Conservation (phyloP, 2,329 filamentous ascomycete species). For the Penicillium sp. region DNA sequence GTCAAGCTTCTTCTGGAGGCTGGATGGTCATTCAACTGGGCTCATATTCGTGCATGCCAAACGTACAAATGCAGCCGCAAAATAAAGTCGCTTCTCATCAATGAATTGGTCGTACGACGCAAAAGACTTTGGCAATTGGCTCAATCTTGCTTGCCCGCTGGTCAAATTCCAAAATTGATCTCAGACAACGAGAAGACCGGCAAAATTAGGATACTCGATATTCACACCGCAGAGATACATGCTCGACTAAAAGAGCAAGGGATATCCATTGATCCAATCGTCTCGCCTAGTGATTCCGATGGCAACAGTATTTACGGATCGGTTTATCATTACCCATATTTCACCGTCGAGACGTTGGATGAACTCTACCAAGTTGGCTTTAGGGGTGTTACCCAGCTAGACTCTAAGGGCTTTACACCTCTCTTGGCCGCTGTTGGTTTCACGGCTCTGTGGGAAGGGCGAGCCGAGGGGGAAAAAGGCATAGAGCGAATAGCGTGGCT, state of each 20-base stretch:
- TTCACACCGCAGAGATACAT: neutral
- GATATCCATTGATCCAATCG: neutral
- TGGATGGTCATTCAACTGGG: neutral
- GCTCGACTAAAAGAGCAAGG: neutral
- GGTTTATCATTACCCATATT: neutral
- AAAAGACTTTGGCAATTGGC: neutral
- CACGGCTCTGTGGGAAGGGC: no score
- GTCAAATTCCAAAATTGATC: neutral
- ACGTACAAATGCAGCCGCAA: neutral
- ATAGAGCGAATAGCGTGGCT: neutral
- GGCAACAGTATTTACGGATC: no score
- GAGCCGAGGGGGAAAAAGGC: no score
- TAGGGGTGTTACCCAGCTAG: neutral
- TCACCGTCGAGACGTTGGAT: neutral
- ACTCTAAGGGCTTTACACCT: neutral
- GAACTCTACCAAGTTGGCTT: neutral
- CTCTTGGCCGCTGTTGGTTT: no score
- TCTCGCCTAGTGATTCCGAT: no score
- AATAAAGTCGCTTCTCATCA: neutral
- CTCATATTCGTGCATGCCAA: neutral
- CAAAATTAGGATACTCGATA: neutral
- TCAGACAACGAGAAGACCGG: neutral
- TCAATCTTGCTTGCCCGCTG: neutral
- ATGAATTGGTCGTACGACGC: neutral
- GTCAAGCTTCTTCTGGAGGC: neutral